Percentiles rank a stretch among this genome's conserved stretches.
Evolutionary conservation across 169 alveolate species (phyloP).

Genomic region (Plasmodium relictum): DNA sequence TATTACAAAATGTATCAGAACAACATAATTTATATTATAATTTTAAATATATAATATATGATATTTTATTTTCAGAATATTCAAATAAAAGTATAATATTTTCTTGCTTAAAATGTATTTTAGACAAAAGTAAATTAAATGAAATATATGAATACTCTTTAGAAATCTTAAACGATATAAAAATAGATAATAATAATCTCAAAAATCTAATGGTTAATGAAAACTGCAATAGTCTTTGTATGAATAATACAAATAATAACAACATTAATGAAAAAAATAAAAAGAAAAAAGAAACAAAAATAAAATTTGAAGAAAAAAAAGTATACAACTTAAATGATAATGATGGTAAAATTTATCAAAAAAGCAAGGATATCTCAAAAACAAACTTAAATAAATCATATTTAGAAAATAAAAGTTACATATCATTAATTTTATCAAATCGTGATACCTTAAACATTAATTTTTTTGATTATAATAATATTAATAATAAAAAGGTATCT

Average conservation of each 20-base stretch:
- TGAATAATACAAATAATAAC: background rate
- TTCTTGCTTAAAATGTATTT: conserved; percentile 61
- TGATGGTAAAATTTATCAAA: background rate
- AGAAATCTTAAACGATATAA: background rate
- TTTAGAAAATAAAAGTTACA: conserved; percentile 4
- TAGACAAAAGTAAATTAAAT: conserved; percentile 39
- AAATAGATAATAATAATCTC: background rate
- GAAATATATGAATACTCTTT: conserved; percentile 48
- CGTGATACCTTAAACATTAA: background rate
- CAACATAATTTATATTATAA: conserved; percentile 54
- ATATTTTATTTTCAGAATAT: conserved; percentile 58
- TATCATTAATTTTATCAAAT: conserved; percentile 18
- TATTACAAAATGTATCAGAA: conserved; percentile 37
- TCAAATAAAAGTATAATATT: conserved; percentile 49
- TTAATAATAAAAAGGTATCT: conserved; percentile 26
- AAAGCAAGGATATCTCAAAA: background rate
- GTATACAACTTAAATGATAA: background rate
- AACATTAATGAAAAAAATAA: background rate
- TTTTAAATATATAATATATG: conserved; percentile 66
- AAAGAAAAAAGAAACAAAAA: background rate
- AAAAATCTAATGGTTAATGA: background rate
- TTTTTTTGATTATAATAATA: background rate
- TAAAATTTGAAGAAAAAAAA: background rate
- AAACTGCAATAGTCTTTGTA: background rate
- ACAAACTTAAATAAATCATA: background rate